Base-by-base conservation (phyloP, 2,329 filamentous ascomycete species). In the Xylaria sp. region DNA sequence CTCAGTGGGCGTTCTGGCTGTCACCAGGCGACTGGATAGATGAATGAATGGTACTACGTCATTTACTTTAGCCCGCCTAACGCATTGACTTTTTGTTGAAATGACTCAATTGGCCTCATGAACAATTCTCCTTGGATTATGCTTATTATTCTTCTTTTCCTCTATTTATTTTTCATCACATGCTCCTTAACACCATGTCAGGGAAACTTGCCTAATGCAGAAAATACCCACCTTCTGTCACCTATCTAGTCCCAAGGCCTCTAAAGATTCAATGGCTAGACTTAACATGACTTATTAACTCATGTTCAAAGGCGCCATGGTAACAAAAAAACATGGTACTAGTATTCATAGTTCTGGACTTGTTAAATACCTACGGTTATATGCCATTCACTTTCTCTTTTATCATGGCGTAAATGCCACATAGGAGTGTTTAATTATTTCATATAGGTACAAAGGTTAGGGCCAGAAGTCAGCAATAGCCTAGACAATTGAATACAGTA, bases 31-130 rank as follows among this genome's bases (percentile, higher is more conserved):
- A n/a, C 54, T 47, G 33, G 29, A 44, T 66, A 59, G 39, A 63
- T 29, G 39, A 31, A 66, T 22, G 47, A 50, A 50, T 44, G n/a
- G 54, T 44, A 54, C 44, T 44, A 58, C 25, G 15, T 39, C 50
- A 22, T 49, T 44, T 17, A 54, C 20, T 29, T 11, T n/a, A 13
- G 27, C 17, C 39, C 25, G 22, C 9, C 22, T n/a, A 20, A 29
- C 27, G 11, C n/a, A 10, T 6, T 33, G 38, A 15, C 11, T 36
- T 36, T 55, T 42, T 53, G 22, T 36, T 47, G 2, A 44, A 2
- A n/a, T 20, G 3, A 20, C 1, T 45, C 22, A 10, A n/a, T 38
- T 44, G 17, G 36, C 31, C 3, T n/a, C 17, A n/a, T 17, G 33
- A 42, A 29, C n/a, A 22, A n/a, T 31, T 27, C 15, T n/a, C 2